Evolutionary conservation across 371 early-diverging fungal species (phyloP).

Genomic region (Gilbertella persicaria): DNA sequence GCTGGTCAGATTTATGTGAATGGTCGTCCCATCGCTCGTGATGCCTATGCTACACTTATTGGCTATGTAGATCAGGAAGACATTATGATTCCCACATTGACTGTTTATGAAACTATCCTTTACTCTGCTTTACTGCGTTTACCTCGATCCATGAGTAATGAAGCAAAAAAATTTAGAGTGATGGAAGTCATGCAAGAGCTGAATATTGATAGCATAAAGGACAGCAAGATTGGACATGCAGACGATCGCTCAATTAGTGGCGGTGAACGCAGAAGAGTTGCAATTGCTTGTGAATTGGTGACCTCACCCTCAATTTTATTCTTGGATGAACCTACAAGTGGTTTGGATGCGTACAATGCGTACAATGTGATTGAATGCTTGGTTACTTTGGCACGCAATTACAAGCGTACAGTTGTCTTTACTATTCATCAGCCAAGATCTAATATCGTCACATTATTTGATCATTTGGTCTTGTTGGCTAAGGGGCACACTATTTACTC

Average conservation of each 20-base stretch:
- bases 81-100: constrained; percentile 79
- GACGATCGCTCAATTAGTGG: constrained; percentile 79
- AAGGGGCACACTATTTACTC: constrained; percentile 85
- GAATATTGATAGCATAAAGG: constrained; percentile 76
- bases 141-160: constrained; percentile 62
- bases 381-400: constrained; percentile 75
- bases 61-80: constrained; percentile 91
- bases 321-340: constrained; percentile 94
- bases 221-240: constrained; percentile 81
- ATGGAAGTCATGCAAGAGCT: constrained; percentile 78
- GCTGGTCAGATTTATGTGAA: constrained; percentile 67
- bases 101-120: constrained; percentile 79
- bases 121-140: constrained; percentile 82
- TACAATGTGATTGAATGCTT: constrained; percentile 87
- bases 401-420: constrained; percentile 88
- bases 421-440: constrained; percentile 97
- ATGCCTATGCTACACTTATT: constrained; percentile 63
- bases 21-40: constrained; percentile 57
- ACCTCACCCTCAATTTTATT: constrained; percentile 89
- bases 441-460: constrained; percentile 90
- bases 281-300: constrained; percentile 88
- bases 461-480: constrained; percentile 83
- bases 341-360: constrained; percentile 92
- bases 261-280: constrained; percentile 85
- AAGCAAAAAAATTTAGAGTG: constrained; percentile 61